Conservation (phyloP, 768 basidiomycete genomes). For the Pisolithus albus region DNA sequence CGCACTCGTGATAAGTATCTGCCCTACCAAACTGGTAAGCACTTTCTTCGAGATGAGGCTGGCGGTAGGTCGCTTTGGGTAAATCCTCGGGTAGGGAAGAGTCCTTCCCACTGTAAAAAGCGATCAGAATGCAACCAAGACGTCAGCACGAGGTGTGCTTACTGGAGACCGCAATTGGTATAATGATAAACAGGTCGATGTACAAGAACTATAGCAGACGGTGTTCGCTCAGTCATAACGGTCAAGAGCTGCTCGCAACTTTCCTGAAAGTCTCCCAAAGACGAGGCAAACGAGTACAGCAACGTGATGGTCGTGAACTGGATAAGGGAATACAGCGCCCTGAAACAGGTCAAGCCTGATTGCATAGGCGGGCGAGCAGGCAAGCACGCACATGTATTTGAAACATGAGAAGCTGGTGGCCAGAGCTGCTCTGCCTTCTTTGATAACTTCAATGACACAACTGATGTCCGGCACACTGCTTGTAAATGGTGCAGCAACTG, state of each 20-base stretch:
- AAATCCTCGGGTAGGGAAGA: conserved; percentile 78
- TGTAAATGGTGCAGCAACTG: conserved; percentile 97
- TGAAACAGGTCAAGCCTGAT: conserved; percentile 27
- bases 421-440: conserved; percentile 90
- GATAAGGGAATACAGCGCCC: conserved; percentile 97
- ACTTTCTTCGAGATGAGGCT: conserved; percentile 96
- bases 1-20: conserved; percentile 77
- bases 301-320: conserved; percentile 98
- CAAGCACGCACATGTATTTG: conserved; percentile 86
- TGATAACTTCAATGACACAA: conserved; percentile 94
- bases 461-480: conserved; percentile 89
- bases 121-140: conserved; percentile 4
- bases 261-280: conserved; percentile 94
- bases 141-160: conserved; percentile 25
- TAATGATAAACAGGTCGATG: conserved; percentile 97
- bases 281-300: conserved; percentile 93
- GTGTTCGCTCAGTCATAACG: conserved; percentile 2
- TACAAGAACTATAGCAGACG: conserved; percentile 69
- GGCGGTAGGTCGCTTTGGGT: conserved; percentile 88
- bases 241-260: conserved; percentile 9
- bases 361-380: neutral
- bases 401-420: conserved; percentile 99
- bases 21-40: conserved; percentile 86
- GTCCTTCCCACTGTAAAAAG: conserved; percentile 81
- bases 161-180: conserved; percentile 96